These are phyloP conservation scores for Penicillium malachiteum DNA, from an alignment of 495 filamentous ascomycete species.

Conservation along the genomic window DNA sequence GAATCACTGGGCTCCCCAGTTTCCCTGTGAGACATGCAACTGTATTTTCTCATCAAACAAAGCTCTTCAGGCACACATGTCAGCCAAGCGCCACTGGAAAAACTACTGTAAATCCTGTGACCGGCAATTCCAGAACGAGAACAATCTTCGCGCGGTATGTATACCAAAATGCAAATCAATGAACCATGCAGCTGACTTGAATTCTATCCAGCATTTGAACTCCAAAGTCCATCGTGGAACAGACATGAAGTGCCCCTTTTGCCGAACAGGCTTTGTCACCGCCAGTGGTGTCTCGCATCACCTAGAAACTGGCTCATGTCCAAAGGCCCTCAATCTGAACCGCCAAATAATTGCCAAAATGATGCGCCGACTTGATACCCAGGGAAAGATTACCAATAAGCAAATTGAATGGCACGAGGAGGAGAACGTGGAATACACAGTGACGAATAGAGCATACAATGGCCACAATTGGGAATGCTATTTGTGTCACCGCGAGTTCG, in stretches of 20 bases:
- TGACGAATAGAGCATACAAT: conserved; percentile 31
- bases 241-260: neutral
- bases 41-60: too few relatives aligned
- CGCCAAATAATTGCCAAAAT: neutral
- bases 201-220: neutral
- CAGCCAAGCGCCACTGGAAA: too few relatives aligned
- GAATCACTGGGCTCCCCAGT: too few relatives aligned
- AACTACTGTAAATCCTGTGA: too few relatives aligned
- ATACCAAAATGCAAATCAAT: neutral
- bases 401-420: neutral
- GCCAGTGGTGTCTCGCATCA: neutral
- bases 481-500: conserved; percentile 36
- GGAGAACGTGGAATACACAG: conserved; percentile 8
- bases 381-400: neutral
- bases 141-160: too few relatives aligned
- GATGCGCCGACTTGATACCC: neutral
- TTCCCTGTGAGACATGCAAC: too few relatives aligned
- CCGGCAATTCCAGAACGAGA: too few relatives aligned
- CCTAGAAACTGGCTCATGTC: neutral
- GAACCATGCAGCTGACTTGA: neutral
- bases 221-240: neutral
- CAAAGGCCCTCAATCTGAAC: neutral
- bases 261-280: neutral
- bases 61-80: too few relatives aligned
- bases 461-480: conserved; percentile 41